Base-by-base conservation (phyloP, 2,329 filamentous ascomycete genomes). In the Fusarium heterosporum region DNA sequence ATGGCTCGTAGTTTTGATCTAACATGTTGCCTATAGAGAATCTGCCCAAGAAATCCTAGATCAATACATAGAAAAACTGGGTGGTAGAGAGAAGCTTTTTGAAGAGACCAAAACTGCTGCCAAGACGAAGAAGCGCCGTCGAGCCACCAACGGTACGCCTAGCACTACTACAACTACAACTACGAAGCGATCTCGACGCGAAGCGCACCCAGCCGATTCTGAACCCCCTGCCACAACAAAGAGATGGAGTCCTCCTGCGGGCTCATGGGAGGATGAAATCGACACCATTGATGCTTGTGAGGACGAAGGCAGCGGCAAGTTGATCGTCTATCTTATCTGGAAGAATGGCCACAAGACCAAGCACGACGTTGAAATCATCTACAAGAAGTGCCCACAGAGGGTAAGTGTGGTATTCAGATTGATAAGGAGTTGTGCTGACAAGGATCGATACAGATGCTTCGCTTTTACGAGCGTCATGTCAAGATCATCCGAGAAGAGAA, bases 331-430 rank as follows among this genome's bases (percentile, higher is more conserved):
- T 69, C 78, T 94, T 30, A 87, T 87, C 13, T 95, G 92, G 92
- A 89, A 88, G 70, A 88, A 90, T 61, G 88, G 88, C 10, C 82
- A 87, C 46, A 93, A 93, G 80, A 92, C 90, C 1, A 89, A 91
- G 73, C 92, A 95, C 72, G 84, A 87, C 11, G 87, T 92, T 16
- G 77, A 82, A 19, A 83, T 89, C 14, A 84, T 93, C 9, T 92
- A 94, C 72, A 85, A 88, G 72, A 89, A 93, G 70, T 93, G 91
- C 69, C 92, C 92, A 0, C 92, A 95, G 74, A 92, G 90, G 84
- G 90, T 90, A 76, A 55, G 79, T 54, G 28, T n/a, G 25, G 11
- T 10, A 11, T 22, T 19, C 22, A 12, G 5, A 7, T 25, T 26
- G 22, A 16, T 12, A 11, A 22, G 17, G 30, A 42, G 38, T 39